A percentile compares a stretch with the other conserved stretches of the same genome.
phyloP scores from a whole-genome alignment of 1,284 basidiomycete species.

The Ceratorhiza oryzae-sativae region DNA sequence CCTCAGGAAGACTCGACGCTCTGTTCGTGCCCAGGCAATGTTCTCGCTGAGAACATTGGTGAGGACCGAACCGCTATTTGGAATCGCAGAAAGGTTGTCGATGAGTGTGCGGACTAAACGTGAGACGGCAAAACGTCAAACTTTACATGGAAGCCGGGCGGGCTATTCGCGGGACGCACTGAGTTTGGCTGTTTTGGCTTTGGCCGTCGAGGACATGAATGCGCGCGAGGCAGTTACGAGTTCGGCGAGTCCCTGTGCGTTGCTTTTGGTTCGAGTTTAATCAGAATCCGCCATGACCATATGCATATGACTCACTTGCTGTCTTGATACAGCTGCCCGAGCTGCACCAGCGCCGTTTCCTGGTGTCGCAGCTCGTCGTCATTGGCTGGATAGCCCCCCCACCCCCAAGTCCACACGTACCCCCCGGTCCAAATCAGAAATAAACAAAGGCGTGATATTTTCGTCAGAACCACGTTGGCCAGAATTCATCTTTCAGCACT shows the following conservation, averaged over 20 bases:
- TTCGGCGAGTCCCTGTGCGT: slow-evolving; percentile 84
- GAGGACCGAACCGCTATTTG: slow-evolving; percentile 79
- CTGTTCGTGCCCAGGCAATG: slow-evolving; percentile 89
- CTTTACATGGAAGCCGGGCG: neutral
- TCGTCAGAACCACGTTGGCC: neutral
- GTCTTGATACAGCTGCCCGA: slow-evolving; percentile 89
- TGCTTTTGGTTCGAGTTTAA: slow-evolving; percentile 57
- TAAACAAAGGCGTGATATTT: too few relatives aligned
- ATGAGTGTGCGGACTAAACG: slow-evolving; percentile 85
- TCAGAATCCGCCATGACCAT: neutral
- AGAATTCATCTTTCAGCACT: neutral
- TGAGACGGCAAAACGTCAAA: neutral
- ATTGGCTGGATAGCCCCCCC: slow-evolving; percentile 52
- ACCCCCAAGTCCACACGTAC: too few relatives aligned
- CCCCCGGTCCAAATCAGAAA: too few relatives aligned
- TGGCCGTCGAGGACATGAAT: slow-evolving; percentile 94
- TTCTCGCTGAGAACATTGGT: slow-evolving; percentile 89
- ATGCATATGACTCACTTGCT: slow-evolving; percentile 65
- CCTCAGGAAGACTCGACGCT: slow-evolving; percentile 95
- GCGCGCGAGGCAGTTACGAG: slow-evolving; percentile 86
- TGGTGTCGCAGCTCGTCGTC: slow-evolving; percentile 78
- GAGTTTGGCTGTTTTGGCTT: slow-evolving; percentile 98
- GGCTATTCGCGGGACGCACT: slow-evolving; percentile 73
- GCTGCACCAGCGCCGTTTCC: slow-evolving; percentile 84
- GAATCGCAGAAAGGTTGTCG: slow-evolving; percentile 83